Conservation (phyloP, 495 filamentous ascomycete species). For the Penicillium simplicissimum region DNA sequence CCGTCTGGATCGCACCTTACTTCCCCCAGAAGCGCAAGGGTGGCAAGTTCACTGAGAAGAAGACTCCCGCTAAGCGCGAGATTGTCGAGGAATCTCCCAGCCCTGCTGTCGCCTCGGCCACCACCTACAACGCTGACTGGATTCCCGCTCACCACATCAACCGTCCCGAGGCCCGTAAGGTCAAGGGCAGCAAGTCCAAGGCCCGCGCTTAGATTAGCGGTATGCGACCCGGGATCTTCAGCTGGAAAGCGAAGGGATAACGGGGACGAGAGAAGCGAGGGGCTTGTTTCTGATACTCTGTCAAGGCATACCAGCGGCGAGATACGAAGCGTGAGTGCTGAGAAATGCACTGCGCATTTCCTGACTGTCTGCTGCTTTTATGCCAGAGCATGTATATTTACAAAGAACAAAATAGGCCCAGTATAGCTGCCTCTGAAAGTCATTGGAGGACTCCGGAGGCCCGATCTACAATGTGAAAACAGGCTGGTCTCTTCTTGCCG, state of each 20-base stretch:
- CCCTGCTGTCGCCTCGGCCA: conserved; percentile 66
- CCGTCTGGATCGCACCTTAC: conserved; percentile 93
- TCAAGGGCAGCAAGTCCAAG: conserved; percentile 70
- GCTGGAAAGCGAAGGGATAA: conserved; percentile 1
- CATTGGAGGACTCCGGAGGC: conserved; percentile 7
- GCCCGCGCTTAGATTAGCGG: conserved; percentile 37
- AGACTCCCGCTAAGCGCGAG: conserved; percentile 64
- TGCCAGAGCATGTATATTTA: conserved; percentile 40
- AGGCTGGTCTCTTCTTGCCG: conserved; percentile 11
- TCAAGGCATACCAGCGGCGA: conserved; percentile 5
- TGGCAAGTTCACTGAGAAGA: conserved; percentile 64
- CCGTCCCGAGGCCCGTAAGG: conserved; percentile 75
- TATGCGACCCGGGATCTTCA: conserved; percentile 8
- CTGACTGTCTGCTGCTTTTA: conserved; percentile 17
- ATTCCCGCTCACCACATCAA: conserved; percentile 91
- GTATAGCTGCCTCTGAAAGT: conserved; percentile 9
- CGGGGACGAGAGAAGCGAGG: conserved; percentile 11
- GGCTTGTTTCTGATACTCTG: conserved; percentile 12
- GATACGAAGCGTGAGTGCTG: conserved; percentile 22
- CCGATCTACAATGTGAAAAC: conserved; percentile 16
- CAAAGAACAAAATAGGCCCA: conserved; percentile 11
- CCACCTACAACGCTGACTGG: conserved; percentile 93
- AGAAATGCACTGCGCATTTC: conserved; percentile 27
- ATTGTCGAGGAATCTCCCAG: conserved; percentile 64
- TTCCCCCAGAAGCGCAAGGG: conserved; percentile 85